These are phyloP conservation scores for Termitomyces bulborhizus DNA, from an alignment of 768 basidiomycete genomes.

Conservation along the genomic window DNA sequence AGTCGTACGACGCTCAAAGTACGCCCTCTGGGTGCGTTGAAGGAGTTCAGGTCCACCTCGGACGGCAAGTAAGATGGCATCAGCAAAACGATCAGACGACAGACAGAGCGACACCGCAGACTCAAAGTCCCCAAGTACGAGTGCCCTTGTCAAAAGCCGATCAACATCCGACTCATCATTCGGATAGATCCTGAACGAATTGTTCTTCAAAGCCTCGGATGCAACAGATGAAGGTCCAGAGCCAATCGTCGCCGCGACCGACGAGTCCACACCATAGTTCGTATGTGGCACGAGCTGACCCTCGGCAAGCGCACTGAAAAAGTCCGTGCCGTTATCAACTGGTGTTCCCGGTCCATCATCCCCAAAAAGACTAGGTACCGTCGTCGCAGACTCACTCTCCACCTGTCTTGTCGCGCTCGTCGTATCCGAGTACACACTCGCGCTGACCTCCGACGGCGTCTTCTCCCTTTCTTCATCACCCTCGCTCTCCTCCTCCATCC, in stretches of 20 bases:
- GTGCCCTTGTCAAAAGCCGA: slow-evolving; percentile 81
- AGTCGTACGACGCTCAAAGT: slow-evolving; percentile 79
- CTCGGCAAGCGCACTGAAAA: slow-evolving; percentile 70
- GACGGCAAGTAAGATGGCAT: slow-evolving; percentile 90
- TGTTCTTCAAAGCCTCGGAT: slow-evolving; percentile 67
- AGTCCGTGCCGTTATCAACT: slow-evolving; percentile 67
- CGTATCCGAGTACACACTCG: slow-evolving; percentile 55
- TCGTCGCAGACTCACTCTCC: slow-evolving; percentile 77
- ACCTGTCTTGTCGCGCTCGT: slow-evolving; percentile 48
- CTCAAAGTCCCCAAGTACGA: slow-evolving; percentile 94
- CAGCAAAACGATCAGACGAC: slow-evolving; percentile 84
- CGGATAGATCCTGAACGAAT: slow-evolving; percentile 89
- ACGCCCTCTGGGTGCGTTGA: slow-evolving; percentile 83
- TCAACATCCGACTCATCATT: slow-evolving; percentile 83
- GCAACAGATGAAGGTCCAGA: slow-evolving; percentile 80
- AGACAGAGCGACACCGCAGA: slow-evolving; percentile 90
- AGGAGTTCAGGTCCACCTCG: slow-evolving; percentile 87
- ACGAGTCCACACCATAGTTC: slow-evolving; percentile 78
- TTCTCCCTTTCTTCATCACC: slow-evolving; percentile 32
- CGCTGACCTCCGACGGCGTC: slow-evolving; percentile 72
- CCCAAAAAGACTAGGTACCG: slow-evolving; percentile 82
- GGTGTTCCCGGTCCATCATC: slow-evolving; percentile 70
- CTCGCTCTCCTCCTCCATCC: slow-evolving; percentile 31
- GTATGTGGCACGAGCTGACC: slow-evolving; percentile 64
- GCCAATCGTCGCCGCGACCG: slow-evolving; percentile 93